Percentiles rank a stretch among this genome's conserved stretches.
Conservation (phyloP, 192 early-diverging fungal species). For the Coemansia sp. region DNA sequence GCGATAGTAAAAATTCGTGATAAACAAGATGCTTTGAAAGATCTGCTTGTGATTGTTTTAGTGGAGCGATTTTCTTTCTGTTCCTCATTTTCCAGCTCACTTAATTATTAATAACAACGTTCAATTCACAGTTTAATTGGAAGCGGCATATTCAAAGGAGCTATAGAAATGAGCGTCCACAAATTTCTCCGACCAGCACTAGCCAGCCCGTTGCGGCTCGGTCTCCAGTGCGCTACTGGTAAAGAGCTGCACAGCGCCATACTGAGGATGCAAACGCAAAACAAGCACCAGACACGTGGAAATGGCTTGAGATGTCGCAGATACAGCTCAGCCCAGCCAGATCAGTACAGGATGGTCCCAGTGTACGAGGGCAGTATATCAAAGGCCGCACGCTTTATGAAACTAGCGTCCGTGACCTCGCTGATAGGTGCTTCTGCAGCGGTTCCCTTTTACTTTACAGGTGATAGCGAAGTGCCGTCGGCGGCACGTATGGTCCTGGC, state of each 20-base stretch:
- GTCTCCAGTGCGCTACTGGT: too few species aligned
- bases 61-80: too few species aligned
- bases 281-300: too few species aligned
- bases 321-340: not conserved
- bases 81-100: too few species aligned
- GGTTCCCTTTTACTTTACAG: conserved; percentile 45
- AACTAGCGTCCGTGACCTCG: conserved; percentile 45
- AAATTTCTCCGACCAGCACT: not conserved
- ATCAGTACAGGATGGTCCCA: not conserved
- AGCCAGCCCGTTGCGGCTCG: too few species aligned
- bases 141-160: too few species aligned
- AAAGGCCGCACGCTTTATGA: conserved; percentile 48
- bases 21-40: too few species aligned
- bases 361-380: conserved; percentile 42
- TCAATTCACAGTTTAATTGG: too few species aligned
- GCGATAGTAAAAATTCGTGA: too few species aligned
- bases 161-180: too few species aligned
- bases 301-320: not conserved
- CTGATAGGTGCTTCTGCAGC: conserved; percentile 42
- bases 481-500: conserved; percentile 44
- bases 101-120: not conserved
- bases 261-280: not conserved
- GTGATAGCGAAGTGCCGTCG: conserved; percentile 40
- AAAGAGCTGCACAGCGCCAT: too few species aligned
- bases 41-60: too few species aligned